Conservation (phyloP, 495 filamentous ascomycete species). For the Choiromyces venosus region DNA sequence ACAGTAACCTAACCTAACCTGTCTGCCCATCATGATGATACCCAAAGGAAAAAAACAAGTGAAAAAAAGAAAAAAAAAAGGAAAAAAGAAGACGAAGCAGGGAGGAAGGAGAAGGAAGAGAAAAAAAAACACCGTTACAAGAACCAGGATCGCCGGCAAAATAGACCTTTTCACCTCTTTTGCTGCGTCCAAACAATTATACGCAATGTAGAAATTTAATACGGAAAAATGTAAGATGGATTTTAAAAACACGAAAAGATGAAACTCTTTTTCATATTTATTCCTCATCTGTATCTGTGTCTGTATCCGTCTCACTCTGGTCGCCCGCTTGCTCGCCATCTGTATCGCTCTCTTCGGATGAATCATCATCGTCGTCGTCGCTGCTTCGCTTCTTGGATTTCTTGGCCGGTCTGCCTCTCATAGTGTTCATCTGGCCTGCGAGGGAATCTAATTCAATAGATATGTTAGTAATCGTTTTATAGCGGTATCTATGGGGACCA, state of each 20-base stretch:
- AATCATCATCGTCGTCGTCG: slow-evolving; percentile 78
- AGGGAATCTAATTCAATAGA: slow-evolving; percentile 59
- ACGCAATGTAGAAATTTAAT: neutral
- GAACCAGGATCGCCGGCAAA: neutral
- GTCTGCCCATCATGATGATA: neutral
- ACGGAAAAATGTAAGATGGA: neutral
- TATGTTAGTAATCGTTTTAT: slow-evolving; percentile 6
- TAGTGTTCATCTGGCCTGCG: slow-evolving; percentile 87
- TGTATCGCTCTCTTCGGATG: slow-evolving; percentile 74
- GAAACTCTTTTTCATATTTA: slow-evolving; percentile 9
- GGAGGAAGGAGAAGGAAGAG: no score
- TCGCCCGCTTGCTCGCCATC: slow-evolving; percentile 53
- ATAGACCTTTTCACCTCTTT: slow-evolving; percentile 1
- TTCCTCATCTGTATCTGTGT: slow-evolving; percentile 40
- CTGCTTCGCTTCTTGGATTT: slow-evolving; percentile 49
- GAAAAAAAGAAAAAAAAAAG: neutral
- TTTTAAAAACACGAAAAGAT: neutral
- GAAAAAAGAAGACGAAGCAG: neutral
- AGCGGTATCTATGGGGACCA: slow-evolving; percentile 2
- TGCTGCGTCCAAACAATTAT: neutral
- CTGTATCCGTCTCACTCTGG: slow-evolving; percentile 37
- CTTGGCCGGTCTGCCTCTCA: slow-evolving; percentile 60
- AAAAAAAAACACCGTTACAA: neutral
- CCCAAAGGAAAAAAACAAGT: neutral
- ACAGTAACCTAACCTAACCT: neutral